Conservation (phyloP, 495 filamentous ascomycete species). For the Sordaria brevicollis region DNA sequence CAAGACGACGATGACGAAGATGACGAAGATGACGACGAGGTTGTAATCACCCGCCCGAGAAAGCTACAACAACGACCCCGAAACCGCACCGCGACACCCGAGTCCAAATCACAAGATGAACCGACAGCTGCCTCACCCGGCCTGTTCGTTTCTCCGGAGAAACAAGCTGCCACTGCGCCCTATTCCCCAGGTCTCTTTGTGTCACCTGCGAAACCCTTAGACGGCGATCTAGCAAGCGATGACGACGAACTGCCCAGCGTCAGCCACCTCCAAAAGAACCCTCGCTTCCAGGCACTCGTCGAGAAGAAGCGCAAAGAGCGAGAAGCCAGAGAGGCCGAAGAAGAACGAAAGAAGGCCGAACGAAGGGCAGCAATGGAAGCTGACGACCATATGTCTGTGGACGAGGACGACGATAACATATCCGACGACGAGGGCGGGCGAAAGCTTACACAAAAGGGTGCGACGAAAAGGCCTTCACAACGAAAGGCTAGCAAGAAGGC, state of each 20-base stretch:
- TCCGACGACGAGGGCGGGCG: conserved; percentile 46
- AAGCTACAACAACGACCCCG: conserved; percentile 20
- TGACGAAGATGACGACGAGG: conserved; percentile 19
- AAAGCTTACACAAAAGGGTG: conserved; percentile 48
- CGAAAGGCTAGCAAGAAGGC: conserved; percentile 94
- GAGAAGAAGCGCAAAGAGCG: conserved; percentile 61
- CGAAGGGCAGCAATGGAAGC: conserved; percentile 28
- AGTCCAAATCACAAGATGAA: conserved; percentile 4
- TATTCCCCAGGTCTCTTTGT: conserved; percentile 29
- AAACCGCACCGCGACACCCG: conserved; percentile 26
- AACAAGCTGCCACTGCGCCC: conserved; percentile 5
- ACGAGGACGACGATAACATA: conserved; percentile 41
- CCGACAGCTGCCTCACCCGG: conserved; percentile 23
- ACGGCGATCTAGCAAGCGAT: conserved; percentile 31
- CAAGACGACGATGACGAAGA: conserved; percentile 13
- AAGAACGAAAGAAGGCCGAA: conserved; percentile 39
- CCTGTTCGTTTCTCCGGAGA: conserved; percentile 25
- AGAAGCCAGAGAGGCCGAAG: conserved; percentile 50
- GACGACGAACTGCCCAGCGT: conserved; percentile 33
- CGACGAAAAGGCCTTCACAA: conserved; percentile 42
- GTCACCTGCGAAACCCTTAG: conserved; percentile 23
- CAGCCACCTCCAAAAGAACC: conserved; percentile 34
- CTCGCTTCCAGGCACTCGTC: conserved; percentile 57
- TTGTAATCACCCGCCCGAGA: conserved; percentile 19
- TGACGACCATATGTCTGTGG: conserved; percentile 17